Evolutionary conservation across 495 filamentous ascomycete species (phyloP).

Genomic region (Friedmanniomyces simplex): DNA sequence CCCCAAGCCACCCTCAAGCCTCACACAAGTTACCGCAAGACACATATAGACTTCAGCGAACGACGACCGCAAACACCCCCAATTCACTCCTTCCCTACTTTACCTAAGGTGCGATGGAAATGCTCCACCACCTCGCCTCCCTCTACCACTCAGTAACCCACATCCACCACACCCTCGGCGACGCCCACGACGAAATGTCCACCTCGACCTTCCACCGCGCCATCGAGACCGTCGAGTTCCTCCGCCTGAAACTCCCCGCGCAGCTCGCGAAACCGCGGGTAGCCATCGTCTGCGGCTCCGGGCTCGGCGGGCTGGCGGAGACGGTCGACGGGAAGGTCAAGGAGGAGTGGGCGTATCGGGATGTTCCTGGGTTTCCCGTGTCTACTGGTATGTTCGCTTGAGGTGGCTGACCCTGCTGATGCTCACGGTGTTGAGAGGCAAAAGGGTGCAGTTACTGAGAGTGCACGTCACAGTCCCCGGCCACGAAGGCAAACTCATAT

Average conservation of each 20-base stretch:
- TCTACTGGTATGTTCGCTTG: conserved; percentile 44
- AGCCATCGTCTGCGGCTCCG: conserved; percentile 66
- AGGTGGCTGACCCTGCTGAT: no score
- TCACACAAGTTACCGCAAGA: not conserved
- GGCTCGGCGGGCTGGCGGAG: conserved; percentile 55
- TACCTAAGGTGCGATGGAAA: not conserved
- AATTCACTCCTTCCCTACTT: not conserved
- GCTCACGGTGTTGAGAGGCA: no score
- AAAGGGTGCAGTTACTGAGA: no score
- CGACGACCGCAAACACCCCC: not conserved
- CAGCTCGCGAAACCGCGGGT: conserved; percentile 44
- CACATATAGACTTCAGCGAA: not conserved
- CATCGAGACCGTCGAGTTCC: conserved; percentile 24
- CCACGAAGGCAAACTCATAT: conserved; percentile 66
- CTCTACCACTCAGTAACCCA: conserved; percentile 13
- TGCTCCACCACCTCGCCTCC: conserved; percentile 17
- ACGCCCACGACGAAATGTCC: conserved; percentile 20
- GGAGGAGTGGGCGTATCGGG: conserved; percentile 49
- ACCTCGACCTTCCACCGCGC: conserved; percentile 23
- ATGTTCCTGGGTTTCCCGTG: conserved; percentile 56
- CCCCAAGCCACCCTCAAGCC: not conserved
- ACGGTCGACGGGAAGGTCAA: conserved; percentile 42
- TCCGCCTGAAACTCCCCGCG: conserved; percentile 33
- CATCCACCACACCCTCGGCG: conserved; percentile 8
- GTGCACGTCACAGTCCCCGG: conserved; percentile 41